phyloP scores from a whole-genome alignment of 148 eudicot species.

The Talinum fruticosum region DNA sequence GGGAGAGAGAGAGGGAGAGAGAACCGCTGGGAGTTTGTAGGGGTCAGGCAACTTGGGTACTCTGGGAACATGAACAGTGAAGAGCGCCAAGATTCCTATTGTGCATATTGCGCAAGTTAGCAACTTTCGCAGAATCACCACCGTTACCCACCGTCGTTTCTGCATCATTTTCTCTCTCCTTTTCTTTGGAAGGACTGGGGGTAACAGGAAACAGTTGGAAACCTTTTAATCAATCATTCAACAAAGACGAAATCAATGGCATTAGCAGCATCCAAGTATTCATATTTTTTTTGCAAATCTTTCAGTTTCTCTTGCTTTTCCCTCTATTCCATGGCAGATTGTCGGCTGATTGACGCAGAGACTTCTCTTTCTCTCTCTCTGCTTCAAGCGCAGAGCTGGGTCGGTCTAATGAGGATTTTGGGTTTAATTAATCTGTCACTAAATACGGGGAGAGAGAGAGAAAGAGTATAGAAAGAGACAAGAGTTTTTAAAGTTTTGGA shows the following conservation, averaged over 20 bases:
- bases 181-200: background rate
- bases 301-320: background rate
- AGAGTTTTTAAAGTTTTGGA: background rate
- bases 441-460: background rate
- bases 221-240: too few relatives aligned
- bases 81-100: conserved; percentile 55
- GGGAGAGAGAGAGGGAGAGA: conserved; percentile 3
- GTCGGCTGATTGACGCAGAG: conserved; percentile 1
- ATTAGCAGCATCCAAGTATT: background rate
- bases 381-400: conserved; percentile 1
- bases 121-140: conserved; percentile 45
- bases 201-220: background rate
- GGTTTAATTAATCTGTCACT: background rate
- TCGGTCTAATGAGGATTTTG: background rate
- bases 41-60: conserved; percentile 50
- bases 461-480: background rate
- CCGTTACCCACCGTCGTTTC: conserved; percentile 47
- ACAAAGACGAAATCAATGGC: background rate
- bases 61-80: conserved; percentile 55
- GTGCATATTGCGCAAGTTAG: conserved; percentile 59
- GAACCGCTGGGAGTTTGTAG: conserved; percentile 63
- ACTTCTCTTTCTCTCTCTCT: background rate
- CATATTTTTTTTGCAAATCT: background rate
- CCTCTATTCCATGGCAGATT: conserved; percentile 1
- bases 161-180: conserved; percentile 34